Base-by-base conservation (phyloP, 345 rosid species). In the Draba incana region DNA sequence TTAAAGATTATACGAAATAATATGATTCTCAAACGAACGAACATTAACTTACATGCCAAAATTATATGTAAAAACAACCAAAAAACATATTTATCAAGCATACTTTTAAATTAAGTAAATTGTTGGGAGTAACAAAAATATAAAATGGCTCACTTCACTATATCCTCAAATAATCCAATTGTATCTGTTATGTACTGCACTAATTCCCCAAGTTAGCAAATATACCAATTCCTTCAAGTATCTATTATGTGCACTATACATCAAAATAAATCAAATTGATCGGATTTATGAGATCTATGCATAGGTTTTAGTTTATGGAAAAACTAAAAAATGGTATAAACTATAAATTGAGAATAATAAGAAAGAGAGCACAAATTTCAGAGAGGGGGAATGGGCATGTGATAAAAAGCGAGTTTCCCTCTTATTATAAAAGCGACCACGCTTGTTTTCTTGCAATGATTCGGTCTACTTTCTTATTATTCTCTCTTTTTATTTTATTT, bases 361-460 rank as follows among this genome's bases (percentile, higher is more conserved):
- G 46, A 65, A 65, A 39, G 45, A 54, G 28, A 48, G 70, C 70
- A 63, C 76, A 71, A 55, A 64, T 57, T 55, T 46, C 3, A 63
- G 54, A 66, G 59, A 50, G 25, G 44, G 44, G 39, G 23, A 66
- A 56, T 51, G 77, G 80, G 75, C 96, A 92, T 81, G 96, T 87
- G 96, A 89, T 58, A 76, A 92, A 20, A 89, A 84, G 89, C 81
- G 79, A 81, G 86, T 79, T 85, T 82, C 78, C 65, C 72, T 42
- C 81, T 72, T 75, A 75, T 74, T 79, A 68, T 73, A 81, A 85
- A 82, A 82, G 94, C 81, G 89, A 87, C 95, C 96, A 89, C 88
- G 96, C 96, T 88, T 87, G 83, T 84, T 84, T 82, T 79, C 78
- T 74, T 70, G 87, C 93, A 88, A 92, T 92, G 84, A 92, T 88